These are phyloP conservation scores for Rosa chinensis DNA, from an alignment of 306 rosid genomes.

Conservation along the genomic window DNA sequence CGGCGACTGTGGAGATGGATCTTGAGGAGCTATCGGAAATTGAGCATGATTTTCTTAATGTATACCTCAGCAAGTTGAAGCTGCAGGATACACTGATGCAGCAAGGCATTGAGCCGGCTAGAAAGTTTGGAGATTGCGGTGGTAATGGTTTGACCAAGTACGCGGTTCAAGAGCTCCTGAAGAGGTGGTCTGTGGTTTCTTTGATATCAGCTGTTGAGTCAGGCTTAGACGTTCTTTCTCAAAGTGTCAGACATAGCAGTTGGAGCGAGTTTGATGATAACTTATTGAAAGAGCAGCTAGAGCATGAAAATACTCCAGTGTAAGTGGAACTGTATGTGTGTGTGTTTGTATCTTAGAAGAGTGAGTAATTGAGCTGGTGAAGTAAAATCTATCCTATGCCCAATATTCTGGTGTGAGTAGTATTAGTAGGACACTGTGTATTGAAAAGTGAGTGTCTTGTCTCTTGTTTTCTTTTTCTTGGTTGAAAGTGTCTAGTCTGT, in stretches of 20 bases:
- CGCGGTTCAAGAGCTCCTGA: slow-evolving; percentile 26
- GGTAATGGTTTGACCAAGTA: slow-evolving; percentile 28
- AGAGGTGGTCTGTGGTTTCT: slow-evolving; percentile 32
- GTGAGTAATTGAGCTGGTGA: background rate
- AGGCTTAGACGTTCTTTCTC: slow-evolving; percentile 23
- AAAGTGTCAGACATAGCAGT: slow-evolving; percentile 2
- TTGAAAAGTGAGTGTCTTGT: background rate
- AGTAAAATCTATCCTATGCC: background rate
- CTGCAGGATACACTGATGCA: background rate
- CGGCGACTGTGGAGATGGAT: slow-evolving; percentile 35
- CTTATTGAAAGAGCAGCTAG: slow-evolving; percentile 19
- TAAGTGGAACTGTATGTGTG: slow-evolving; percentile 25
- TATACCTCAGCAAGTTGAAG: slow-evolving; percentile 31
- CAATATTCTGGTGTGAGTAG: background rate
- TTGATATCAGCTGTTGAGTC: slow-evolving; percentile 27
- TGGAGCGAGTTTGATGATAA: slow-evolving; percentile 29
- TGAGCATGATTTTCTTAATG: slow-evolving; percentile 25
- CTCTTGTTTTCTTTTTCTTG: background rate
- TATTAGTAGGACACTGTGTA: background rate
- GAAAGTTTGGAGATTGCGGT: slow-evolving; percentile 5
- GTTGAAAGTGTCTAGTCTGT: background rate
- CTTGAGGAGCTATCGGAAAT: slow-evolving; percentile 29
- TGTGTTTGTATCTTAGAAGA: background rate
- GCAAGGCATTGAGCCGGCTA: background rate
- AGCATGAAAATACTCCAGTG: slow-evolving; percentile 22